Evolutionary conservation across 495 filamentous ascomycete species (phyloP).

Genomic region (Aspergillus sclerotiicarbonarius): DNA sequence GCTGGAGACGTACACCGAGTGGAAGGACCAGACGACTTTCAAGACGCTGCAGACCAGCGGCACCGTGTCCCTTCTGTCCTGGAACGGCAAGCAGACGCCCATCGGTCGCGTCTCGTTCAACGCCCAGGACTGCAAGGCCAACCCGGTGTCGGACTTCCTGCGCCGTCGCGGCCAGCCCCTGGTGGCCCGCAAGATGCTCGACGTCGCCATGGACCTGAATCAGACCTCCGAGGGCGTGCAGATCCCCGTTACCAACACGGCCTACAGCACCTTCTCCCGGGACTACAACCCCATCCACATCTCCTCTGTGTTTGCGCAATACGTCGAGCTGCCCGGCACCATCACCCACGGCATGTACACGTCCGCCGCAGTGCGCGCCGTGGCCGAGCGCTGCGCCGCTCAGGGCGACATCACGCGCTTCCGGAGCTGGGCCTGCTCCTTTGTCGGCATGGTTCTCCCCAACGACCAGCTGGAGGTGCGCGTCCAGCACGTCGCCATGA

Average conservation of each 20-base stretch:
- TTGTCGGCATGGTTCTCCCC: not conserved
- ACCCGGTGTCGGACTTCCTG: slow-evolving; percentile 11
- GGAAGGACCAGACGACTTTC: not conserved
- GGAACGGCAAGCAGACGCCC: not conserved
- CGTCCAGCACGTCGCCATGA: slow-evolving; percentile 5
- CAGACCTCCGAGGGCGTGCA: not conserved
- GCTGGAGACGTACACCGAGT: not conserved
- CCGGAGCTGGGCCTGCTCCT: not conserved
- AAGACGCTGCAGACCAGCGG: not conserved
- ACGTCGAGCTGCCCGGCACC: not conserved
- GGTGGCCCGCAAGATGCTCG: not conserved
- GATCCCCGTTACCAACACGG: not conserved
- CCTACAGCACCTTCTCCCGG: not conserved
- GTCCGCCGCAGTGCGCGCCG: not conserved
- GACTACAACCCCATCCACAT: slow-evolving; percentile 9
- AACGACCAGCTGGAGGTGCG: slow-evolving; percentile 1
- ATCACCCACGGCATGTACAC: slow-evolving; percentile 7
- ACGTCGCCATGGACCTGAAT: not conserved
- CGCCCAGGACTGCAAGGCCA: not conserved
- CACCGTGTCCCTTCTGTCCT: not conserved
- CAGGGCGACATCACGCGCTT: not conserved
- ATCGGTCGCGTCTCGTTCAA: slow-evolving; percentile 3
- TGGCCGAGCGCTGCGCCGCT: slow-evolving; percentile 2
- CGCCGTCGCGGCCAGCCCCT: not conserved
- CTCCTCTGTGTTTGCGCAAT: slow-evolving; percentile 1